Evolutionary conservation across 31 red algal genomes (phyloP), one percentile per base, ranked within the genome.

Genomic region (Odonthalia washingtoniensis): DNA sequence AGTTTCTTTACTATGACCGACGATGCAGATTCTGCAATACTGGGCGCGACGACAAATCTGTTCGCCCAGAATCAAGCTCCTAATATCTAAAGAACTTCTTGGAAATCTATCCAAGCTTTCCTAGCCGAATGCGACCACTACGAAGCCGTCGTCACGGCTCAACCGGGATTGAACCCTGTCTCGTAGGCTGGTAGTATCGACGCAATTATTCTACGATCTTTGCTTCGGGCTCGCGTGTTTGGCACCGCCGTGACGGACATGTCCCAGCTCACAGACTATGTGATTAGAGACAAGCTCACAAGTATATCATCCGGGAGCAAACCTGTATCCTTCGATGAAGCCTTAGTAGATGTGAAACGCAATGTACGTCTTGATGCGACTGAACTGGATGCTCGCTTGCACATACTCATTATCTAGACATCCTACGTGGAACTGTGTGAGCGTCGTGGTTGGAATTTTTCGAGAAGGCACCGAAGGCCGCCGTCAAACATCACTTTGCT

Each of bases 191-290:
- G 24, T 61, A 41, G 53, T 0, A 32, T 65, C 40, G 6, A 1
- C n/a, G 70, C 0, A 26, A 41, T 0, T 24, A 1, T 34, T 39
- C 66, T 73, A 27, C 5, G 16, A 24, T 74, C 82, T 30, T 4
- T 86, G 37, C 26, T 86, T 4, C 82, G 53, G 3, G 46, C 82
- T 26, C 82, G 0, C 5, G 33, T 65, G 26, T 65, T 86, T 32
- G 65, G 53, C 14, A 24, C 33, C 5, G 42, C 38, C 4, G 17
- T 86, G 33, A 65, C 5, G 18, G 68, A 74, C 24, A 70, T 65
- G 6, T 0, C 26, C 57, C 69, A 75, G 42, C 34, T 86, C 33
- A 70, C 0, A 31, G 18, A 18, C 31, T 33, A n/a, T 73, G 14
- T n/a, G 24, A 31, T 28, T 73, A 17, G 53, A 28, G 68, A 16